Evolutionary conservation across 2,329 filamentous ascomycete species (phyloP), one percentile per base, ranked within the genome.

Genomic region (Cercospora sesami): DNA sequence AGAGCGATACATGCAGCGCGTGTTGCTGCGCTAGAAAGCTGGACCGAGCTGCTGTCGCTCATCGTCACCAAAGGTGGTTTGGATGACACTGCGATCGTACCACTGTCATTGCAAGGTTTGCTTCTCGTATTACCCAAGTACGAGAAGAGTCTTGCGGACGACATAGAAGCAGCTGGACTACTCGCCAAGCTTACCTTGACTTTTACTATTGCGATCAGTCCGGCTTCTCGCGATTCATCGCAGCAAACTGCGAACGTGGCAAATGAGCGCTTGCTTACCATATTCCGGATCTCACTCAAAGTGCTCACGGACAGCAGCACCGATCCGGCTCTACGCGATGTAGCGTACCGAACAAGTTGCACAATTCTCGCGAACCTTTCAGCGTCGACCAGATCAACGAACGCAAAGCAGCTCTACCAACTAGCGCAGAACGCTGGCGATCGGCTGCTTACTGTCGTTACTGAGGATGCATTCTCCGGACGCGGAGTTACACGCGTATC

Each of bases 261-360:
- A 77, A 85, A 94, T 28, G 89, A 95, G 36, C 91, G 95, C 75
- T 85, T 98, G 0, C 94, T 93, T 76, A 91, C 97, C 76, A 86
- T 98, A 4, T 97, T 99, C 84, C 91, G 96, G 70, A 87, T 93
- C 45, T 94, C 92, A 69, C 84, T 97, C 14, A 87, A 90, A 73
- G 92, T 93, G 5, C 90, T 96, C 64, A 88, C 90, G 71, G 89
- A 91, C 69, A 90, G 91, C 76, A 86, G 89, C 1, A 89, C 90
- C 4, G 89, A 87, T 63, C 83, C 91, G 16, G 85, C 89, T 64
- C 82, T 99, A 45, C 89, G 95, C 61, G 89, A 95, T 67, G 86
- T 91, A 23, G 94, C 96, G 80, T 99, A 98, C 79, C 91, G 91
- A 75, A 96, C 97, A 74, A 94, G 91, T 81, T 94, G 94, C 78